Conservation (phyloP, 2,329 filamentous ascomycete genomes). For the Raffaelea albimanens region DNA sequence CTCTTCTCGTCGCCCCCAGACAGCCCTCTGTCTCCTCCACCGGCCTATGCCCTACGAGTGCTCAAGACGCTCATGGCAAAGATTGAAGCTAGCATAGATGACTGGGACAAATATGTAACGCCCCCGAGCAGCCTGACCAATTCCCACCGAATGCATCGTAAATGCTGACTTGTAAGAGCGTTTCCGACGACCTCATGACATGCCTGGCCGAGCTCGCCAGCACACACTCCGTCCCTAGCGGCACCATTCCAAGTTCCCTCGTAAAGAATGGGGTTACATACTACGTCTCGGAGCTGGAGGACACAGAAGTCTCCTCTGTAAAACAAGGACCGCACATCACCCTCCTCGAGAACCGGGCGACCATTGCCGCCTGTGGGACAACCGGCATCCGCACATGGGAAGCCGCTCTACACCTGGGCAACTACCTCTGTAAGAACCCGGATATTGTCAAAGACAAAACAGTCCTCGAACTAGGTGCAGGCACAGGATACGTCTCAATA, state of each 20-base stretch:
- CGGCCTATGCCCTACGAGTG: constrained; percentile 59
- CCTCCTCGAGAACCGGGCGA: constrained; percentile 57
- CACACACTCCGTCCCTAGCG: constrained; percentile 54
- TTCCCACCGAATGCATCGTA: background rate
- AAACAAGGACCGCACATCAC: constrained; percentile 26
- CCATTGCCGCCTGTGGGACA: constrained; percentile 62
- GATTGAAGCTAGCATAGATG: constrained; percentile 65
- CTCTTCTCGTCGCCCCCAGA: constrained; percentile 41
- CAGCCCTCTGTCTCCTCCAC: constrained; percentile 37
- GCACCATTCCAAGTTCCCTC: constrained; percentile 48
- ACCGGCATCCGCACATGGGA: constrained; percentile 78
- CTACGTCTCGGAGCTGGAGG: constrained; percentile 29
- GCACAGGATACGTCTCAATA: constrained; percentile 67
- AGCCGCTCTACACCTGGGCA: constrained; percentile 63
- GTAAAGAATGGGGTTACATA: constrained; percentile 71
- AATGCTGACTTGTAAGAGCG: constrained; percentile 46
- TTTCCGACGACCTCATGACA: constrained; percentile 71
- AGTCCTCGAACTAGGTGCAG: constrained; percentile 65
- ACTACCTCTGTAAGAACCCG: constrained; percentile 49
- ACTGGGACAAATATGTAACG: constrained; percentile 75
- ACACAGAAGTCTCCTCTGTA: too few species aligned
- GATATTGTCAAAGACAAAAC: constrained; percentile 40
- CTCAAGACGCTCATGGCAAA: constrained; percentile 62
- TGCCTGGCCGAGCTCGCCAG: constrained; percentile 55
- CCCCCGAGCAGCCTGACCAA: background rate